Base-by-base conservation (phyloP, 2,329 filamentous ascomycete species). In the Fusarium oxysporum region DNA sequence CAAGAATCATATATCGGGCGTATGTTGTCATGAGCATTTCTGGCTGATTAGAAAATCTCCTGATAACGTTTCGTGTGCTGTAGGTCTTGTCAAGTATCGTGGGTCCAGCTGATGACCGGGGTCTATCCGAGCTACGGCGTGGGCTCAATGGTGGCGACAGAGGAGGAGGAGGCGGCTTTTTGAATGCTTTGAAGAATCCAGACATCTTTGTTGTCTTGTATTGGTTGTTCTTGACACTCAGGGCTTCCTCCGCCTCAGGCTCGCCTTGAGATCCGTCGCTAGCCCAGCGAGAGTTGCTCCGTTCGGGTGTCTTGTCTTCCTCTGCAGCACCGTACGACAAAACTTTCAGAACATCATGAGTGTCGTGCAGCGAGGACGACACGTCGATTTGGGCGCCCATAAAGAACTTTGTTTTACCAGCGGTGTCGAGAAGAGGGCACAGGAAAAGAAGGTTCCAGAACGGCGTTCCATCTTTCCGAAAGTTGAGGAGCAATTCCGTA, bases 391-490 rank as follows among this genome's bases (percentile, higher is more conserved):
- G 87, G 0, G 85, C 88, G 1, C 87, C 88, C 21, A 91, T 82
- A 72, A 86, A 89, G 77, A 86, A 89, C 0, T 81, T 82, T 4
- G 87, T 78, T 12, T 83, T 84, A 6, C 88, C 88, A 1, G 81
- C 72, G 1, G 79, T 77, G 64, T 89, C 85, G 30, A 84, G 81
- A 2, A 91, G 78, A 0, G 89, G 89, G 51, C 86, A 84, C 3
- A 86, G 78, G 55, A 87, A 89, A 1, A 90, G 79, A 13, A 91
- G 76, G 56, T 90, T 90, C 87, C 86, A 89, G 72, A 88, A 89
- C 0, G 86, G 85, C 28, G 84, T 81, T 13, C 86, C 87, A 51
- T 85, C 85, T 62, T 86, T 85, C 23, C 82, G 82, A 65, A 87
- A 86, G 68, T 88, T 89, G 12, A 89, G 80, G 6, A 89, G 69